These are phyloP conservation scores for Colletotrichum sidae DNA, from an alignment of 2,329 filamentous ascomycete species.

Conservation along the genomic window DNA sequence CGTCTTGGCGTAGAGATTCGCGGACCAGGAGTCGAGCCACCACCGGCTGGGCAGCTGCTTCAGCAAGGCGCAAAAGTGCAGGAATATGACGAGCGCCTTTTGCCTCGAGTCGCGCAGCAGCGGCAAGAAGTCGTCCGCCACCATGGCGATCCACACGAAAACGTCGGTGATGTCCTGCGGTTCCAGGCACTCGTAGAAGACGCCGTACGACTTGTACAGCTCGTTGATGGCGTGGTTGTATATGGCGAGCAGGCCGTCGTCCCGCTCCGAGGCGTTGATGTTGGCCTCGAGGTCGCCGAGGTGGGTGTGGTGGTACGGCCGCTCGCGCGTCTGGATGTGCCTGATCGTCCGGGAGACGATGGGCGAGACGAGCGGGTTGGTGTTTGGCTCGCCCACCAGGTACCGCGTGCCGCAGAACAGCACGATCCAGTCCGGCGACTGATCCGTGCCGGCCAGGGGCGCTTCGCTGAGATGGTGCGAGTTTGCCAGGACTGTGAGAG, in stretches of 20 bases:
- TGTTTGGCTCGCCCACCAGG: slow-evolving; percentile 25
- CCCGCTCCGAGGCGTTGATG: slow-evolving; percentile 35
- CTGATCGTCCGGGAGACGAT: slow-evolving; percentile 27
- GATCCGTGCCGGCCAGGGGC: slow-evolving; percentile 17
- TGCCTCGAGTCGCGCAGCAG: slow-evolving; percentile 45
- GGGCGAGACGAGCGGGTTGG: slow-evolving; percentile 29
- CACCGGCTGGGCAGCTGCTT: slow-evolving; percentile 46
- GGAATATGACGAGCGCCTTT: slow-evolving; percentile 48
- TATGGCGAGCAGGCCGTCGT: slow-evolving; percentile 38
- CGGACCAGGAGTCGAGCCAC: slow-evolving; percentile 52
- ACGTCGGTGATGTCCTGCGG: slow-evolving; percentile 50
- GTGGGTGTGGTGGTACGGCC: slow-evolving; percentile 36
- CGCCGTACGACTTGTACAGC: slow-evolving; percentile 47
- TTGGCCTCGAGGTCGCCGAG: slow-evolving; percentile 41
- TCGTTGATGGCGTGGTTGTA: slow-evolving; percentile 48
- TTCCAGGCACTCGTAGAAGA: slow-evolving; percentile 37
- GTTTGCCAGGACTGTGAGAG: slow-evolving; percentile 31
- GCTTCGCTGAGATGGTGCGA: slow-evolving; percentile 29
- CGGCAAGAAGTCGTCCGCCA: slow-evolving; percentile 49
- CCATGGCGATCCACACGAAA: slow-evolving; percentile 53
- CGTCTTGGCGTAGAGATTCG: slow-evolving; percentile 46
- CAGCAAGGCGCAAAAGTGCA: slow-evolving; percentile 47
- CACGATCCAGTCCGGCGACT: slow-evolving; percentile 40
- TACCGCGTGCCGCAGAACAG: slow-evolving; percentile 36
- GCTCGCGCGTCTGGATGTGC: slow-evolving; percentile 32